Conservation (phyloP, 768 basidiomycete genomes). For the Leccinum boreale region DNA sequence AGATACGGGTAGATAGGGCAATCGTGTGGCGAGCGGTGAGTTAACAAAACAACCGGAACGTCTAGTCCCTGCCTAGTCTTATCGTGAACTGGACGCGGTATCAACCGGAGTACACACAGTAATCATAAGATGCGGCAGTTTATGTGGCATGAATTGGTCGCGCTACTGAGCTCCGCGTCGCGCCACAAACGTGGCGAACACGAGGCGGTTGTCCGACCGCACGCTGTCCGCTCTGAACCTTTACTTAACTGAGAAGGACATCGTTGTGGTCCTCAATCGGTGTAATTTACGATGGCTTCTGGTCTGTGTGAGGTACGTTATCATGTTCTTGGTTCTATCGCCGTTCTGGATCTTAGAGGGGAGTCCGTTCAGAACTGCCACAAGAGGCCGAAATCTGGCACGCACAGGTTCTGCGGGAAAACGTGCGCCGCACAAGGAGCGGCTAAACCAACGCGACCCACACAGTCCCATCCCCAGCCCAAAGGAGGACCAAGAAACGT, state of each 20-base stretch:
- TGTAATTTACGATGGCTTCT: conserved; percentile 25
- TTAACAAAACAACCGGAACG: neutral
- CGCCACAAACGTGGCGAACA: conserved; percentile 23
- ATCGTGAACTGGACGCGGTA: conserved; percentile 12
- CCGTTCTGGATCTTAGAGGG: conserved; percentile 4
- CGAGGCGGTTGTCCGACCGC: conserved; percentile 17
- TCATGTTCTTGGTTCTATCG: neutral
- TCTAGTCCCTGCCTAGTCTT: conserved; percentile 9
- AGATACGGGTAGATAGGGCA: conserved; percentile 17
- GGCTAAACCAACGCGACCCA: conserved; percentile 9
- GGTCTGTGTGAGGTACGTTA: conserved; percentile 30
- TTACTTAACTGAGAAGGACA: conserved; percentile 6
- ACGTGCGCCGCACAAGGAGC: conserved; percentile 47
- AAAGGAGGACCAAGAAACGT: conserved; percentile 12
- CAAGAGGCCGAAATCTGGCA: conserved; percentile 49
- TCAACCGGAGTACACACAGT: neutral
- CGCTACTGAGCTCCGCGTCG: too few species aligned
- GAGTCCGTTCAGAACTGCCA: conserved; percentile 45
- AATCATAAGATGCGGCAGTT: neutral
- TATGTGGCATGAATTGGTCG: neutral
- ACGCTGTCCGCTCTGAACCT: conserved; percentile 8
- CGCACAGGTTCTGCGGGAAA: conserved; percentile 56
- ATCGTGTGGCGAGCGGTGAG: conserved; percentile 1
- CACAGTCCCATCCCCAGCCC: conserved; percentile 12
- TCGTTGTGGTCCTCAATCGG: conserved; percentile 4